These are phyloP conservation scores for Dactylellina drechsleri DNA, from an alignment of 2,329 filamentous ascomycete species.

Conservation along the genomic window DNA sequence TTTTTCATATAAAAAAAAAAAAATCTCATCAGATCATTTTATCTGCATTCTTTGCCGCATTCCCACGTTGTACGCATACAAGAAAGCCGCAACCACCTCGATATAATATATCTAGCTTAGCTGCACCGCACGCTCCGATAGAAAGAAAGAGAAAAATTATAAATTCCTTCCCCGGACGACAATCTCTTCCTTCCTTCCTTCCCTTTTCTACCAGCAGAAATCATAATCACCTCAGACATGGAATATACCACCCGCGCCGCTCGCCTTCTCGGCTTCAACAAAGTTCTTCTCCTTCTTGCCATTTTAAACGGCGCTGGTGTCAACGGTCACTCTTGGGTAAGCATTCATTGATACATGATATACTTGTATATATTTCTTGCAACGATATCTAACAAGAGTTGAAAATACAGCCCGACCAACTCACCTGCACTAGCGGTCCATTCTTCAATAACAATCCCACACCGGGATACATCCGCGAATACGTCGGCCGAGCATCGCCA, in stretches of 20 bases:
- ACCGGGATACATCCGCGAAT: conserved; percentile 54
- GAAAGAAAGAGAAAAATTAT: conserved; percentile 11
- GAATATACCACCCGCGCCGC: conserved; percentile 21
- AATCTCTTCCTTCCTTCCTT: conserved; percentile 6
- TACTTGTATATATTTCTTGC: neutral
- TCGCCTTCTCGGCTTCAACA: conserved; percentile 40
- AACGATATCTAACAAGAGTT: neutral
- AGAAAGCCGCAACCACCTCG: neutral
- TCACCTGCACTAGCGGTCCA: conserved; percentile 54
- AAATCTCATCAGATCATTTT: conserved; percentile 4
- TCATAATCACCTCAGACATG: conserved; percentile 16
- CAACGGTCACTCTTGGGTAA: conserved; percentile 36
- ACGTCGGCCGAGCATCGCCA: conserved; percentile 45
- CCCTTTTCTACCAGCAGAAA: neutral
- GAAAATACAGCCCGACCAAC: conserved; percentile 29
- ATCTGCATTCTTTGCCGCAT: conserved; percentile 36
- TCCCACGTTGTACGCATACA: conserved; percentile 13
- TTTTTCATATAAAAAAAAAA: neutral
- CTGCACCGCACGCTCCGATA: too few relatives aligned
- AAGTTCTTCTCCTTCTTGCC: conserved; percentile 20
- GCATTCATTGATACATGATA: neutral
- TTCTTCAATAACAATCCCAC: conserved; percentile 22
- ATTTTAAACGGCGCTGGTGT: conserved; percentile 34
- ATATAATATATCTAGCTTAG: neutral
- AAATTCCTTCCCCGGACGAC: conserved; percentile 12